Evolutionary conservation across 257 asterid species (phyloP), one percentile per base, ranked within the genome.

Genomic region (Ligustrum vulgare): DNA sequence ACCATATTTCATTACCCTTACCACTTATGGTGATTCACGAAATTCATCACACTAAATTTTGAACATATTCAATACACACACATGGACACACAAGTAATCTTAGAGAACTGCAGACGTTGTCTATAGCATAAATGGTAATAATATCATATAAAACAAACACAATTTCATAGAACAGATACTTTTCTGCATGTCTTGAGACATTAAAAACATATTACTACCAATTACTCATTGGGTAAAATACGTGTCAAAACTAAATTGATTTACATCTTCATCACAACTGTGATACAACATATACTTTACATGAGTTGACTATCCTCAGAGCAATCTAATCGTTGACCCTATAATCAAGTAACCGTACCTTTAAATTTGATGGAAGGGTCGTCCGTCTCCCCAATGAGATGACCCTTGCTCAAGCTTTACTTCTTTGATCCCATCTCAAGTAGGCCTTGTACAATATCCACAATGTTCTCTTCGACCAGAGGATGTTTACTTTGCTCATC

Each of bases 401-500:
- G 56, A 77, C 73, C 41, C 15, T 1, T 85, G 89, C 78, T 88
- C 83, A 75, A 89, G 84, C n/a, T 84, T 91, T 92, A 72, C 79
- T 63, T 75, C 80, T 83, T 70, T 82, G 83, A 32, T 85, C 78
- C 78, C 86, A 83, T 32, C 31, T 79, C 68, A 65, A 28, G 81
- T 94, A 92, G n/a, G 91, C 82, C 39, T 77, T 75, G 22, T 69
- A 82, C 87, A 94, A 77, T 80, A 92, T 92, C 90, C 91, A 86
- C 51, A 84, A 83, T 2, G 97, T 89, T 80, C 79, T 92, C 83
- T 82, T 83, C 7, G 93, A 78, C 16, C 74, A 54, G 51, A 69
- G 75, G 80, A 94, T 67, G 75, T 91, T 88, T 78, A 82, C 49
- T 69, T 67, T 84, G 47, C 72, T 80, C 99, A 94, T 92, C 79